These are phyloP conservation scores for Tricladium varicosporioides DNA, from an alignment of 2,329 filamentous ascomycete species.

Conservation along the genomic window DNA sequence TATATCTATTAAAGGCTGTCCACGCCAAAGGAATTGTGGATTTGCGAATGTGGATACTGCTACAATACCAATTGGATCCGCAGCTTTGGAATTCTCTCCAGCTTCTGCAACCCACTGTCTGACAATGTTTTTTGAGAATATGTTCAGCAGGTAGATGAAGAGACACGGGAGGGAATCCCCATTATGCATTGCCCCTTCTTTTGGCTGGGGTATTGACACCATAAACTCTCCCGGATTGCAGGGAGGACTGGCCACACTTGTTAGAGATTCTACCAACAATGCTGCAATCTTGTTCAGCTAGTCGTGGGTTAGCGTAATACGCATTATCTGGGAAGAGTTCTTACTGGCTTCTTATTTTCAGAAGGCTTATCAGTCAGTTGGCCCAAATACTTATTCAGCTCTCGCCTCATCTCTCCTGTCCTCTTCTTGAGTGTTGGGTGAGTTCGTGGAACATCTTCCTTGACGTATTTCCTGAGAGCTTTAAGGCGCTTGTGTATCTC, in stretches of 20 bases:
- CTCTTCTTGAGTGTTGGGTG: constrained; percentile 59
- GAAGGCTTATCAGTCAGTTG: constrained; percentile 60
- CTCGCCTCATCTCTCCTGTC: constrained; percentile 69
- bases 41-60: constrained; percentile 72
- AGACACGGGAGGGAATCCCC: constrained; percentile 57
- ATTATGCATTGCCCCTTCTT: constrained; percentile 51
- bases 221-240: constrained; percentile 57
- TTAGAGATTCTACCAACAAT: constrained; percentile 51
- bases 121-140: constrained; percentile 71
- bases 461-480: constrained; percentile 47
- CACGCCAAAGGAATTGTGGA: constrained; percentile 64
- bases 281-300: constrained; percentile 43
- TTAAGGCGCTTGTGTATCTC: constrained; percentile 68
- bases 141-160: constrained; percentile 73
- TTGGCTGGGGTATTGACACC: constrained; percentile 42
- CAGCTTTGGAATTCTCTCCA: constrained; percentile 59
- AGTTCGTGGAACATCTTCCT: constrained; percentile 47
- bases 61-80: constrained; percentile 78
- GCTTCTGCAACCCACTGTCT: constrained; percentile 68
- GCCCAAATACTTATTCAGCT: constrained; percentile 69
- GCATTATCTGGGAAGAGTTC: constrained; percentile 20
- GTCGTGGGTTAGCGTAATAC: neutral
- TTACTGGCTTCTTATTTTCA: constrained; percentile 57
- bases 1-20: constrained; percentile 72
- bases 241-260: constrained; percentile 48